Evolutionary conservation across 345 rosid species (phyloP).

Genomic region (Cardiospermum halicacabum): DNA sequence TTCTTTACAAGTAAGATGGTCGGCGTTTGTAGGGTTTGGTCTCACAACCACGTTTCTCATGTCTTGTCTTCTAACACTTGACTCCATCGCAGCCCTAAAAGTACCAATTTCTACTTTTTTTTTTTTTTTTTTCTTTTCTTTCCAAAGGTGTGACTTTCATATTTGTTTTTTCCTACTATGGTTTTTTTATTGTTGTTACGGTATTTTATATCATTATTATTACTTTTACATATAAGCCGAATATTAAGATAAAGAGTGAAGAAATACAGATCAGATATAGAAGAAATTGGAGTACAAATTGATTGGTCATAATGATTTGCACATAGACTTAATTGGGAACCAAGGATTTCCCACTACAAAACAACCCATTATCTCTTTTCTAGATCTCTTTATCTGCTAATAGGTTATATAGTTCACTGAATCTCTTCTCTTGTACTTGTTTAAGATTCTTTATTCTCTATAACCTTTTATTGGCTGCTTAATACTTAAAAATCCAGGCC

Average conservation of each 20-base stretch:
- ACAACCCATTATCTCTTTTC: background rate
- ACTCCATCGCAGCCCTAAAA: no score
- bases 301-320: background rate
- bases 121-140: no score
- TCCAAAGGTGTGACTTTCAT: no score
- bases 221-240: no score
- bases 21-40: background rate
- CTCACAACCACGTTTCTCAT: background rate
- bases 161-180: no score
- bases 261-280: background rate
- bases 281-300: background rate
- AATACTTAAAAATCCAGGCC: background rate
- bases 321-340: background rate
- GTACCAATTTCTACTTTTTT: no score
- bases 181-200: no score
- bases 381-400: background rate
- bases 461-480: background rate
- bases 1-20: background rate
- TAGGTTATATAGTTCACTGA: background rate
- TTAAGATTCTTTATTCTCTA: background rate
- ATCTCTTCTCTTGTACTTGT: background rate
- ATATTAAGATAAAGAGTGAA: background rate
- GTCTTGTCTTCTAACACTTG: no score
- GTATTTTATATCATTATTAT: no score
- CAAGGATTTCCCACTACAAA: constrained; percentile 7